Conservation (phyloP, 306 rosid genomes). For the Fagus sylvatica region DNA sequence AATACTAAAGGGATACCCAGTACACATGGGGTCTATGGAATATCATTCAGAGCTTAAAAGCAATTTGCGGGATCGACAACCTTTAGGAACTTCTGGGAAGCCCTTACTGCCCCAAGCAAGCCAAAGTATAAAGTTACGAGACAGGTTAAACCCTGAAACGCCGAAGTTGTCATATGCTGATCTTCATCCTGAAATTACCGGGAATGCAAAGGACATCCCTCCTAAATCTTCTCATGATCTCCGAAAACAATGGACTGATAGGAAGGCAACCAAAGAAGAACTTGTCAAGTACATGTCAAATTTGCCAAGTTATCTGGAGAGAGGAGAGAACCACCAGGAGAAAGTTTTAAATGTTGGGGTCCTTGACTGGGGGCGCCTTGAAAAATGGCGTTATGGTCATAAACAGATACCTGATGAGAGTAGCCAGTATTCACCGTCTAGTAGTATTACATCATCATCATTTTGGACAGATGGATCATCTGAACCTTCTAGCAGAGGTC, state of each 20-base stretch:
- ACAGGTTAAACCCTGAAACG: constrained; percentile 43
- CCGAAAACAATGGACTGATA: constrained; percentile 40
- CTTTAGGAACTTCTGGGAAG: constrained; percentile 31
- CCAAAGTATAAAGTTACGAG: constrained; percentile 45
- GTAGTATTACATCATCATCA: constrained; percentile 54
- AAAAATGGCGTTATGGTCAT: constrained; percentile 68
- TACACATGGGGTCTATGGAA: constrained; percentile 46
- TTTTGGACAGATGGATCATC: constrained; percentile 56
- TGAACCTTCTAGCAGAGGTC: constrained; percentile 48
- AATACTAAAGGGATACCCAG: constrained; percentile 1
- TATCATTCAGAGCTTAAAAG: constrained; percentile 27
- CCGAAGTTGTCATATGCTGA: constrained; percentile 57
- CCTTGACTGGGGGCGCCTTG: constrained; percentile 85
- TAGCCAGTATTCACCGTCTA: constrained; percentile 46
- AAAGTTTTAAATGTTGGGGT: constrained; percentile 86
- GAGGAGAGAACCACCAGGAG: constrained; percentile 59
- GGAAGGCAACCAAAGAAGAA: constrained; percentile 56
- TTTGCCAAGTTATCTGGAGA: constrained; percentile 85
- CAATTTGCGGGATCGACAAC: constrained; percentile 30
- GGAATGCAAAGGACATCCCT: constrained; percentile 30
- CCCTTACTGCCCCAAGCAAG: constrained; percentile 8
- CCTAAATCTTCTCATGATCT: constrained; percentile 35
- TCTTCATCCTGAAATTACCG: constrained; percentile 51
- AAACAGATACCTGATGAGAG: constrained; percentile 43
- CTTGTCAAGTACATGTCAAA: constrained; percentile 83